phyloP scores from a whole-genome alignment of 108 stramenopile genomes.

The Pseudonitzschia multistriata region DNA sequence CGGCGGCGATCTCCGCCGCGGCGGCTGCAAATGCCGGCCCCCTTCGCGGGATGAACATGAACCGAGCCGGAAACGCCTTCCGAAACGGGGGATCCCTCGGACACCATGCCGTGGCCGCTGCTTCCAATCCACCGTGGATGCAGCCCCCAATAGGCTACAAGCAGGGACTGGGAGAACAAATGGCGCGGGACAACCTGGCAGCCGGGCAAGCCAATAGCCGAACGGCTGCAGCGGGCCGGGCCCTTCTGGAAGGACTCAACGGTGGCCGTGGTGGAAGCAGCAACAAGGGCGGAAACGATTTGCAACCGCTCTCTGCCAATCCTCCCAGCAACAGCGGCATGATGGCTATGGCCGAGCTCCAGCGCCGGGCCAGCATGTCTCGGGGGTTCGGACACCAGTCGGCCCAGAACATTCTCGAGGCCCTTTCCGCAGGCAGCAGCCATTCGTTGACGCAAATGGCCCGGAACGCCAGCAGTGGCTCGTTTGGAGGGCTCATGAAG shows the following conservation, averaged over 20 bases:
- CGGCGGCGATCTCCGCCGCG: background rate
- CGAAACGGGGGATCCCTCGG: background rate
- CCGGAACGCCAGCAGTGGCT: conserved; percentile 61
- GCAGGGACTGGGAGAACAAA: conserved; percentile 49
- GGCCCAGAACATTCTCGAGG: conserved; percentile 41
- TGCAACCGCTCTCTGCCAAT: background rate
- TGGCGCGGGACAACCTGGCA: conserved; percentile 34
- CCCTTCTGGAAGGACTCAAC: conserved; percentile 47
- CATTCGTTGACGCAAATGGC: conserved; percentile 69
- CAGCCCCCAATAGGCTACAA: conserved; percentile 57
- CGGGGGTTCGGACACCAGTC: conserved; percentile 15
- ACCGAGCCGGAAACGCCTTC: conserved; percentile 10
- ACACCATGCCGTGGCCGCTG: background rate
- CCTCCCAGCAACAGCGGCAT: conserved; percentile 24
- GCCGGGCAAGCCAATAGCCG: conserved; percentile 38
- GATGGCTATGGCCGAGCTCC: conserved; percentile 51
- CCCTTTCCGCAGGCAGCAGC: conserved; percentile 19
- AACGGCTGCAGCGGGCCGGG: conserved; percentile 75
- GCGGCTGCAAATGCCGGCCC: conserved; percentile 3
- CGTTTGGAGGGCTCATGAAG: conserved; percentile 65
- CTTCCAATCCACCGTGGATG: conserved; percentile 47
- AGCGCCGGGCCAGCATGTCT: conserved; percentile 35
- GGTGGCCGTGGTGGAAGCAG: conserved; percentile 7
- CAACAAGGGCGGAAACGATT: background rate
- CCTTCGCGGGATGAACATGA: conserved; percentile 6